These are phyloP conservation scores for Rosa persica DNA, from an alignment of 306 rosid species.

Conservation along the genomic window DNA sequence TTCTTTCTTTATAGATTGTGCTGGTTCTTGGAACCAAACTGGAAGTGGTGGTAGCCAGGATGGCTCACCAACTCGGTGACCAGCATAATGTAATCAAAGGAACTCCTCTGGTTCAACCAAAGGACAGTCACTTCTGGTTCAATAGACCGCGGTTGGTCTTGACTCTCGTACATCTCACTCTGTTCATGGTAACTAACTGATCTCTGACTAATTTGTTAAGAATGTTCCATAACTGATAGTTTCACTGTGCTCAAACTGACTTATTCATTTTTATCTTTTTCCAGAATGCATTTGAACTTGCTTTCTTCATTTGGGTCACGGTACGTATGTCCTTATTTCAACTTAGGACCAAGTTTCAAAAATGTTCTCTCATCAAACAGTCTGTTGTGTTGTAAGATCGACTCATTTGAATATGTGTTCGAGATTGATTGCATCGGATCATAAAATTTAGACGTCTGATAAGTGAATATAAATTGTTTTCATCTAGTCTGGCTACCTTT, in stretches of 20 bases:
- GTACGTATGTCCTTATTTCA: conserved; percentile 15
- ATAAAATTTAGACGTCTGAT: no score
- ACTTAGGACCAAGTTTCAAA: not conserved
- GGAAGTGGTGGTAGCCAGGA: conserved; percentile 50
- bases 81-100: conserved; percentile 41
- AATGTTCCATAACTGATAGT: not conserved
- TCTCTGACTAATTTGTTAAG: not conserved
- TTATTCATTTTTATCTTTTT: not conserved
- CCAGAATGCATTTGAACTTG: conserved; percentile 61
- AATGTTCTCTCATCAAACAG: no score
- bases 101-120: conserved; percentile 54
- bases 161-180: conserved; percentile 46
- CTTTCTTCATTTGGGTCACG: conserved; percentile 67
- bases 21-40: conserved; percentile 53
- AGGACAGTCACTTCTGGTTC: conserved; percentile 60
- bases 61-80: conserved; percentile 44
- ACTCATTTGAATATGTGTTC: not conserved
- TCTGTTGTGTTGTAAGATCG: not conserved
- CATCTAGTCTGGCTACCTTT: not conserved
- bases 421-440: not conserved
- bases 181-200: conserved; percentile 42
- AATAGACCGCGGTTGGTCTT: conserved; percentile 46
- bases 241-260: not conserved
- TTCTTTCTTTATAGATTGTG: conserved; percentile 34
- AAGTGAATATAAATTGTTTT: not conserved